These are phyloP conservation scores for Eucalyptus regnans DNA, from an alignment of 345 rosid species.

Conservation along the genomic window DNA sequence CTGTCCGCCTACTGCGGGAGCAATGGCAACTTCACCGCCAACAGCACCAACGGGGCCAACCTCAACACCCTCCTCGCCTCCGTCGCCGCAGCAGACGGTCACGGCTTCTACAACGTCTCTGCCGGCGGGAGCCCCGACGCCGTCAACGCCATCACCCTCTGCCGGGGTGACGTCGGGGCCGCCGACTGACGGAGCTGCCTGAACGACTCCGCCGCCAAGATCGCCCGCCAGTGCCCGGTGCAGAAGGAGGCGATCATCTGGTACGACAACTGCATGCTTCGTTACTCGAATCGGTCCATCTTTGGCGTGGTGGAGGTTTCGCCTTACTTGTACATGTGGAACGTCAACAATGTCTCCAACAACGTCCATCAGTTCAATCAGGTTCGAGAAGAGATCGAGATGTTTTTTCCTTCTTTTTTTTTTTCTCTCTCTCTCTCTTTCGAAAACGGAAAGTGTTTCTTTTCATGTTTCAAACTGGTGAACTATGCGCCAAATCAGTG, in stretches of 20 bases:
- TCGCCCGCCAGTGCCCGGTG: neutral
- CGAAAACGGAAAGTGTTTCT: no score
- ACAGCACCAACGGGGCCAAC: neutral
- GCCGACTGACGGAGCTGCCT: neutral
- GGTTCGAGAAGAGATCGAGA: neutral
- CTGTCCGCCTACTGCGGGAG: neutral
- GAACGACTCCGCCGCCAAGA: neutral
- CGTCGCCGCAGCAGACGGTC: fast-evolving
- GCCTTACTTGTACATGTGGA: neutral
- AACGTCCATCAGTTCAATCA: neutral
- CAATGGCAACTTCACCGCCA: neutral
- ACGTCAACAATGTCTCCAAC: neutral
- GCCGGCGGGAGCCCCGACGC: neutral
- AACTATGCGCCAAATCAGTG: no score
- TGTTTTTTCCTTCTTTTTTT: no score
- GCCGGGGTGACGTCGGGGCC: neutral
- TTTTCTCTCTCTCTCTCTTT: fast-evolving
- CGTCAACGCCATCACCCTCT: neutral
- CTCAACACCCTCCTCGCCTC: neutral
- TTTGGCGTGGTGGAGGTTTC: no score
- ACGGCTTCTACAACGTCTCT: neutral
- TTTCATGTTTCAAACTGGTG: no score
- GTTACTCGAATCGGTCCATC: fast-evolving
- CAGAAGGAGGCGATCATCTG: neutral
- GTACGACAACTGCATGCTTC: neutral